Evolutionary conservation across 345 rosid genomes (phyloP).

Genomic region (Stellera chamaejasme): DNA sequence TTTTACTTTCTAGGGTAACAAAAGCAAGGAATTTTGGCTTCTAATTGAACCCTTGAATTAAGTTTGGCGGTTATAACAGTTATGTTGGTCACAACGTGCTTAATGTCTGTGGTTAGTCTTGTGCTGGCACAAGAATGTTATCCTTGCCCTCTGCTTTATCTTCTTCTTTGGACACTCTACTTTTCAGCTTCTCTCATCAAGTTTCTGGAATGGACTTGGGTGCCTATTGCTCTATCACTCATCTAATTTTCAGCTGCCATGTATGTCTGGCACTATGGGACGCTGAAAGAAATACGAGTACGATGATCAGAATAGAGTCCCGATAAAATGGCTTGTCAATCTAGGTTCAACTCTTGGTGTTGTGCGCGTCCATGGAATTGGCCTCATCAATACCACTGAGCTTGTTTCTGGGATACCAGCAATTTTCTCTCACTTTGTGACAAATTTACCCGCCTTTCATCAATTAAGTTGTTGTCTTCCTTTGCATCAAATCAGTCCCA

Average conservation of each 20-base stretch:
- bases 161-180: slow-evolving; percentile 87
- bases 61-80: slow-evolving; percentile 95
- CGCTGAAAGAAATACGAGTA: slow-evolving; percentile 75
- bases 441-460: slow-evolving; percentile 99
- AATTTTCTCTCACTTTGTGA: slow-evolving; percentile 92
- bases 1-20: background rate
- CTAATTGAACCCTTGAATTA: no score
- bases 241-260: slow-evolving; percentile 65
- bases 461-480: slow-evolving; percentile 92
- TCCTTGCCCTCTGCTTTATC: slow-evolving; percentile 56
- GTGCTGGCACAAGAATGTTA: slow-evolving; percentile 78
- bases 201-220: slow-evolving; percentile 97
- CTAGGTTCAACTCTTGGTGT: slow-evolving; percentile 79
- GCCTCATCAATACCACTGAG: slow-evolving; percentile 87
- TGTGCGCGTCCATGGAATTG: slow-evolving; percentile 82
- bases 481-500: slow-evolving; percentile 87
- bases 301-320: slow-evolving; percentile 90
- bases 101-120: slow-evolving; percentile 87
- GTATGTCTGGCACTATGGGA: slow-evolving; percentile 95
- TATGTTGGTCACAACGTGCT: slow-evolving; percentile 90
- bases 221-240: slow-evolving; percentile 71
- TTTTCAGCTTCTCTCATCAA: slow-evolving; percentile 98
- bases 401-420: slow-evolving; percentile 94
- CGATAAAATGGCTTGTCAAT: slow-evolving; percentile 80
- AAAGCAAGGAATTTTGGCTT: no score